Conservation (phyloP, 148 eudicot genomes). For the Nepenthes mirabilis region DNA sequence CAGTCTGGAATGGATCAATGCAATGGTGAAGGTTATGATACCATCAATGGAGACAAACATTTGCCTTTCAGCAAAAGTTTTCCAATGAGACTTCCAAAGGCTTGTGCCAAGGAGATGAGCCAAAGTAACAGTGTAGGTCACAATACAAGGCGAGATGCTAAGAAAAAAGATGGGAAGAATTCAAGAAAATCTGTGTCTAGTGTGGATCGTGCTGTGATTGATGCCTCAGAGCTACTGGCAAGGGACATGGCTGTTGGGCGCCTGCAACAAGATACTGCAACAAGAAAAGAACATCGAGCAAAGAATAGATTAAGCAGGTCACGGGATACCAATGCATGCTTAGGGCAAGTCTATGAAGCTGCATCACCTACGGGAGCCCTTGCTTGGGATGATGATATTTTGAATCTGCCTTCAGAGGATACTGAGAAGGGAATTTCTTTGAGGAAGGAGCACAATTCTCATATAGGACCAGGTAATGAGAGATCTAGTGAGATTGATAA, state of each 20-base stretch:
- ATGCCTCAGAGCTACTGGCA: slow-evolving; percentile 2
- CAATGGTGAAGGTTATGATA: slow-evolving; percentile 1
- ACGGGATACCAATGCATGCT: background rate
- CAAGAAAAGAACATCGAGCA: slow-evolving; percentile 14
- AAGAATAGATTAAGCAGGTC: slow-evolving; percentile 10
- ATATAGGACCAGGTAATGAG: slow-evolving; percentile 14
- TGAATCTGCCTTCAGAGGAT: too few species aligned
- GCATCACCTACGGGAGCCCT: too few species aligned
- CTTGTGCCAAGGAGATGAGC: too few species aligned
- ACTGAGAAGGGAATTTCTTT: too few species aligned
- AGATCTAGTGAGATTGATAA: slow-evolving; percentile 14
- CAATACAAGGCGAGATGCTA: slow-evolving; percentile 5
- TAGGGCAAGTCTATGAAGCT: too few species aligned
- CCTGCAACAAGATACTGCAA: slow-evolving; percentile 11
- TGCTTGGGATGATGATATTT: too few species aligned
- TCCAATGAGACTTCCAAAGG: too few species aligned
- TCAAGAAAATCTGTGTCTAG: slow-evolving; percentile 1
- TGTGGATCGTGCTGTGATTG: too few species aligned
- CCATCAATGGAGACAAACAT: too few species aligned
- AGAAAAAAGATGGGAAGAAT: slow-evolving; percentile 10
- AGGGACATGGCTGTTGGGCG: slow-evolving; percentile 11
- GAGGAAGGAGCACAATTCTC: too few species aligned
- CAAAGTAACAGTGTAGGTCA: background rate
- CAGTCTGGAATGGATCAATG: slow-evolving; percentile 19
- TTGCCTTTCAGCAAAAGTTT: too few species aligned